Conservation (phyloP, 1,139 yeast genomes). For the Torulaspora pretoriensis region DNA sequence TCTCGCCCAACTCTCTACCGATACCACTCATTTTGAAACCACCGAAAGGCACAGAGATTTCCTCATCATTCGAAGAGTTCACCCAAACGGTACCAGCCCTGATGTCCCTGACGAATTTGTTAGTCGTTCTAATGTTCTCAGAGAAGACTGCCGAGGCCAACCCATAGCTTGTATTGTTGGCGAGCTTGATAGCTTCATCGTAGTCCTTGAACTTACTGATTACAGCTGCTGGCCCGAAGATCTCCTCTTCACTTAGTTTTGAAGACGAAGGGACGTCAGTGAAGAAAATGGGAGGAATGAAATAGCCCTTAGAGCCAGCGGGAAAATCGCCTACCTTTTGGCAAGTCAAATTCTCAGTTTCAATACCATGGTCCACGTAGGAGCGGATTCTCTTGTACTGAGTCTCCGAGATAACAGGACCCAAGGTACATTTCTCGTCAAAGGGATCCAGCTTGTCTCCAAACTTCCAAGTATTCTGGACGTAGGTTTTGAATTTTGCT, state of each 20-base stretch:
- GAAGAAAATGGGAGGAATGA: slow-evolving; percentile 65
- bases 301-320: slow-evolving; percentile 51
- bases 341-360: slow-evolving; percentile 53
- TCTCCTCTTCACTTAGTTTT: slow-evolving; percentile 64
- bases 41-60: slow-evolving; percentile 76
- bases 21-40: slow-evolving; percentile 78
- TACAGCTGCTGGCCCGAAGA: slow-evolving; percentile 92
- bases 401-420: slow-evolving; percentile 70
- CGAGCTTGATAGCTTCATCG: slow-evolving; percentile 66
- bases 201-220: slow-evolving; percentile 62
- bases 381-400: slow-evolving; percentile 52
- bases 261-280: slow-evolving; percentile 56
- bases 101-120: slow-evolving; percentile 57
- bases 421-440: slow-evolving; percentile 54
- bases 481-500: slow-evolving; percentile 45
- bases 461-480: slow-evolving; percentile 49
- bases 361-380: slow-evolving; percentile 64
- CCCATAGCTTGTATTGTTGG: slow-evolving; percentile 73
- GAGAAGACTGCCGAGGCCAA: slow-evolving; percentile 81
- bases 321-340: slow-evolving; percentile 43
- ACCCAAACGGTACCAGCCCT: slow-evolving; percentile 86
- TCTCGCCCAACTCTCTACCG: slow-evolving; percentile 84
- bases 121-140: slow-evolving; percentile 53
- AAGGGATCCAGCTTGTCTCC: slow-evolving; percentile 48
- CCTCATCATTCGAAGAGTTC: slow-evolving; percentile 79